These are phyloP conservation scores for Lactarius trivialis DNA, from an alignment of 768 basidiomycete species.

Conservation along the genomic window DNA sequence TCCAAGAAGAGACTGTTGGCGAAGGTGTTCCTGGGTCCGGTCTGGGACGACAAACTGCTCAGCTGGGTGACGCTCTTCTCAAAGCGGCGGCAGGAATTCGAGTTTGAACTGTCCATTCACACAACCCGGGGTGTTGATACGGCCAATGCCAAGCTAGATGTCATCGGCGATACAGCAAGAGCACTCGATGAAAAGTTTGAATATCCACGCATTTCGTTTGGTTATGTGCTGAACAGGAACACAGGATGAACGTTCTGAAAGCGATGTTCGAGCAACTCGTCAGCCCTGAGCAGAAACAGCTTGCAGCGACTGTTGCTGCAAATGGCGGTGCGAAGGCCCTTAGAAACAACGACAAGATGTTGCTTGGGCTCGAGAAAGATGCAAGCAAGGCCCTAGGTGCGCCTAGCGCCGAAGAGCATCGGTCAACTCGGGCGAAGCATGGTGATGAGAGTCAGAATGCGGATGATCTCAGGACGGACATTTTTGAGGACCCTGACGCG, in stretches of 20 bases:
- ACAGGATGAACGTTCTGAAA: slow-evolving; percentile 21
- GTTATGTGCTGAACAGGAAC: neutral
- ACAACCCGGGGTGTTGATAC: slow-evolving; percentile 21
- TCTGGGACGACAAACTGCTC: slow-evolving; percentile 29
- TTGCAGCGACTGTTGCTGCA: slow-evolving; percentile 13
- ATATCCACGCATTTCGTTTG: neutral
- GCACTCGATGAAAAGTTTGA: slow-evolving; percentile 23
- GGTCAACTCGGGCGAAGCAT: neutral
- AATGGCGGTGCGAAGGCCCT: slow-evolving; percentile 26
- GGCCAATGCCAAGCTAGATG: slow-evolving; percentile 18
- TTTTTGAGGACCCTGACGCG: slow-evolving; percentile 23
- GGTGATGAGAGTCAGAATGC: neutral
- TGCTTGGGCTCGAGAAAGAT: slow-evolving; percentile 22
- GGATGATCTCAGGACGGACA: slow-evolving; percentile 19
- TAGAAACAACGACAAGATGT: slow-evolving; percentile 20
- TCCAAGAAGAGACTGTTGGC: slow-evolving; percentile 28
- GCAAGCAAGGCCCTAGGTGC: slow-evolving; percentile 2
- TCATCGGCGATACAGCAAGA: neutral
- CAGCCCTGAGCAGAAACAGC: slow-evolving; percentile 18
- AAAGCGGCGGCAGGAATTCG: slow-evolving; percentile 26
- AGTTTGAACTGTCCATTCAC: slow-evolving; percentile 29
- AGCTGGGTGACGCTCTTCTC: slow-evolving; percentile 26
- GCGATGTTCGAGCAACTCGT: slow-evolving; percentile 18
- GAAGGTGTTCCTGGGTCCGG: slow-evolving; percentile 27
- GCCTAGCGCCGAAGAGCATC: neutral